Percentiles rank a stretch among this genome's conserved stretches.
These are phyloP conservation scores for Eucalyptus grandis DNA, from an alignment of 345 rosid species.

Conservation along the genomic window DNA sequence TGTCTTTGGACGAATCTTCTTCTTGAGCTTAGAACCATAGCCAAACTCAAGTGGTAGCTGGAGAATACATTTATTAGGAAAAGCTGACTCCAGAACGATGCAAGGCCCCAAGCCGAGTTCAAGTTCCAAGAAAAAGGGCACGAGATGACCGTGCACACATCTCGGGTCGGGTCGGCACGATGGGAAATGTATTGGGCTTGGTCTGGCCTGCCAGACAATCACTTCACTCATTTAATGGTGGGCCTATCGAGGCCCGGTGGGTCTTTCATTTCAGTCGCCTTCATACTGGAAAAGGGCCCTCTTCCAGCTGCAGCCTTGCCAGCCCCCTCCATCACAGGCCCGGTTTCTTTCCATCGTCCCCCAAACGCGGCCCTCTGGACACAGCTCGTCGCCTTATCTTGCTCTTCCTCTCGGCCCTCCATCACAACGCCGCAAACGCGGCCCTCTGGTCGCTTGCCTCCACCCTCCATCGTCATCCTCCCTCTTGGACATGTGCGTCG, in stretches of 20 bases:
- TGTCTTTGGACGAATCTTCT: not conserved
- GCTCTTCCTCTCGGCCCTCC: too few relatives aligned
- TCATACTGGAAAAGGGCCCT: too few relatives aligned
- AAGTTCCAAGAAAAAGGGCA: not conserved
- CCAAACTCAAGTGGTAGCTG: not conserved
- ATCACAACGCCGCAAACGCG: too few relatives aligned
- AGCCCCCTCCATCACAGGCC: too few relatives aligned
- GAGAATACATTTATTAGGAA: not conserved
- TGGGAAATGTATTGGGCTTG: not conserved
- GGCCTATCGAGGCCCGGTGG: not conserved
- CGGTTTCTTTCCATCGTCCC: too few relatives aligned
- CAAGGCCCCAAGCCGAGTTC: not conserved
- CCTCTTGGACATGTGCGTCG: accelerated
- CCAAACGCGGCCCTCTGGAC: too few relatives aligned
- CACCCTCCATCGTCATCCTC: too few relatives aligned
- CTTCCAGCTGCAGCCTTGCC: too few relatives aligned
- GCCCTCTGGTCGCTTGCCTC: too few relatives aligned
- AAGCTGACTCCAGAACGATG: not conserved
- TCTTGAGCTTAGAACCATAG: not conserved
- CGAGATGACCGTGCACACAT: not conserved
- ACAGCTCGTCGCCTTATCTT: too few relatives aligned
- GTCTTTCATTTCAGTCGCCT: too few relatives aligned
- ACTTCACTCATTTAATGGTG: not conserved
- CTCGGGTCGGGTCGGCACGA: not conserved
- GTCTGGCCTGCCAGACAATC: not conserved